Conservation (phyloP, 2,329 filamentous ascomycete species). For the Periconia sp. region DNA sequence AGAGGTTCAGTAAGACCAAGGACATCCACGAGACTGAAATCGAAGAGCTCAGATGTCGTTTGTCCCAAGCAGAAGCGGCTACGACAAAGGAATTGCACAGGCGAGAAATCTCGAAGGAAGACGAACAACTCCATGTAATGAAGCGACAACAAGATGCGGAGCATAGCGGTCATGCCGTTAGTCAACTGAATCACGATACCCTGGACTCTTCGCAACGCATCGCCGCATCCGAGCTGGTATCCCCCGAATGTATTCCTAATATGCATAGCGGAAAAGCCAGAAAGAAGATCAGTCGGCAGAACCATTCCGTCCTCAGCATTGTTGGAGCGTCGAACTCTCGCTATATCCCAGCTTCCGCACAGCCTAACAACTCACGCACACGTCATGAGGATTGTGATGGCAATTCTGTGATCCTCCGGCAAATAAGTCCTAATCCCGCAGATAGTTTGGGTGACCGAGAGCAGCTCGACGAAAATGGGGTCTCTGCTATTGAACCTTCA, state of each 20-base stretch:
- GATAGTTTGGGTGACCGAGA: conserved; percentile 8
- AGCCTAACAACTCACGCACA: neutral
- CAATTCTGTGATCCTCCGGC: neutral
- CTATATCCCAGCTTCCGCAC: neutral
- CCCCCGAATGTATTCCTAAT: too few relatives aligned
- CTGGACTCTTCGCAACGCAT: too few relatives aligned
- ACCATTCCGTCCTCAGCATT: conserved; percentile 14
- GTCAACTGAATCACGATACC: too few relatives aligned
- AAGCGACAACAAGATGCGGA: too few relatives aligned
- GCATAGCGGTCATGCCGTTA: too few relatives aligned
- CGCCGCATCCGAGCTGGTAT: neutral
- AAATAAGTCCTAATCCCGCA: conserved; percentile 8
- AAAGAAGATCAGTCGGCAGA: conserved; percentile 29
- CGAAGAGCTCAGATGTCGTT: conserved; percentile 11
- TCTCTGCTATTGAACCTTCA: conserved; percentile 8
- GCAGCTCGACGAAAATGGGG: conserved; percentile 5
- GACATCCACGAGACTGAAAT: conserved; percentile 13
- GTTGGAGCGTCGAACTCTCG: neutral
- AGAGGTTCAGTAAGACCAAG: conserved; percentile 5
- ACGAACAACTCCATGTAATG: too few relatives aligned
- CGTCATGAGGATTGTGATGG: neutral
- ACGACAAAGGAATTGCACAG: too few relatives aligned
- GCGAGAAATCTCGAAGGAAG: too few relatives aligned
- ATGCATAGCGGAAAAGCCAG: conserved; percentile 1
- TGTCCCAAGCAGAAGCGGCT: conserved; percentile 15